Conservation (phyloP, 441 rosid species). For the Pelargonium citronellum region DNA sequence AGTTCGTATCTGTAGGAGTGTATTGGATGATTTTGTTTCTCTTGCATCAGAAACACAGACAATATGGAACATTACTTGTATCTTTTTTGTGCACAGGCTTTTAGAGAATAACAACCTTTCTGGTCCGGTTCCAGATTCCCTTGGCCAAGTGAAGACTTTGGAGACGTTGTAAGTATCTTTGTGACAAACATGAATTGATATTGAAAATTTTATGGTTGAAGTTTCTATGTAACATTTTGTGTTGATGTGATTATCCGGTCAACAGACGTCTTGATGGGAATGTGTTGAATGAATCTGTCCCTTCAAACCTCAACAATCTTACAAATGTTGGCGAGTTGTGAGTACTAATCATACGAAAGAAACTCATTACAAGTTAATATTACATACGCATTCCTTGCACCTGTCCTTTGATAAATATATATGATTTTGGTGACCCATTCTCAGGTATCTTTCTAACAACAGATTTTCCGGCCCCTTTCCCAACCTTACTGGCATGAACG, state of each 20-base stretch:
- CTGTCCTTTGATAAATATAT: background rate
- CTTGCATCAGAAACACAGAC: too few species aligned
- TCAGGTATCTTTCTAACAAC: conserved; percentile 70
- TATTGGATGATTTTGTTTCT: too few species aligned
- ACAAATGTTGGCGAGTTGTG: conserved; percentile 40
- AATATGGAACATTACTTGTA: too few species aligned
- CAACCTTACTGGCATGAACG: conserved; percentile 43
- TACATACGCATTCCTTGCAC: too few species aligned
- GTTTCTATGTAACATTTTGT: conserved; percentile 2
- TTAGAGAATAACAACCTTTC: conserved; percentile 53
- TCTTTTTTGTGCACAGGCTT: conserved; percentile 37
- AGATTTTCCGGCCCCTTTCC: conserved; percentile 50
- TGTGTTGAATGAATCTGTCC: conserved; percentile 40
- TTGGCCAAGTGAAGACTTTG: conserved; percentile 49
- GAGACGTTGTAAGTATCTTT: conserved; percentile 59
- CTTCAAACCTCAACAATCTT: conserved; percentile 50
- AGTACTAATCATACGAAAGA: conserved; percentile 32
- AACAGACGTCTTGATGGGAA: conserved; percentile 72
- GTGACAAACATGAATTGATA: conserved; percentile 7
- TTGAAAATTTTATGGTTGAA: background rate
- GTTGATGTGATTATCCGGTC: conserved; percentile 5
- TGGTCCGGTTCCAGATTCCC: conserved; percentile 50
- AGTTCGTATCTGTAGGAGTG: conserved; percentile 19
- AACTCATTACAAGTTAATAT: too few species aligned
- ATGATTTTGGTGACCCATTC: conserved; percentile 13